Percentiles rank a stretch among this genome's conserved stretches.
Conservation (phyloP, 1,139 yeast species). For the Citeromyces siamensis region DNA sequence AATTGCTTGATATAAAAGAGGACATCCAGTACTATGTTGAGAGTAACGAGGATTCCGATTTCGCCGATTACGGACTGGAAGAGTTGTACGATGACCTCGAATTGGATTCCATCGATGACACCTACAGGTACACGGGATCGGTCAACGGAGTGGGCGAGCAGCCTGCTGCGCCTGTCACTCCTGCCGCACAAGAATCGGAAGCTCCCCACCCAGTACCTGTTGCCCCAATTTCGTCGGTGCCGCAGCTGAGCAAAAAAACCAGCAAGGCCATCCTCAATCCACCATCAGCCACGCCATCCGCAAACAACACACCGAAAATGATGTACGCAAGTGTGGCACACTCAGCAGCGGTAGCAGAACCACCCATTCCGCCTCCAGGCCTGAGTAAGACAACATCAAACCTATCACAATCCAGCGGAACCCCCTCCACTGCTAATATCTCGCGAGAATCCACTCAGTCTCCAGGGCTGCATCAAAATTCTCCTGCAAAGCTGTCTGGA, state of each 20-base stretch:
- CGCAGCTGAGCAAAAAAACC: not conserved
- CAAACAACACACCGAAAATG: constrained; percentile 17
- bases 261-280: constrained; percentile 11
- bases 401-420: not conserved
- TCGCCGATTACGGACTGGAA: constrained; percentile 69
- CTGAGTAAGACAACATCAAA: constrained; percentile 5
- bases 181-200: constrained; percentile 5
- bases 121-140: constrained; percentile 26
- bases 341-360: constrained; percentile 10
- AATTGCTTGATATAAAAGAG: constrained; percentile 70
- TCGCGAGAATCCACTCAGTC: constrained; percentile 4
- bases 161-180: constrained; percentile 8
- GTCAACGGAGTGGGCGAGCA: constrained; percentile 22
- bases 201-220: constrained; percentile 5
- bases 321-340: constrained; percentile 19
- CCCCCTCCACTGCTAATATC: not conserved
- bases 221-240: constrained; percentile 6
- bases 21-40: constrained; percentile 93
- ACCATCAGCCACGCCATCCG: constrained; percentile 10
- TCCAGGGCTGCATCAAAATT: constrained; percentile 9
- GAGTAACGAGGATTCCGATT: constrained; percentile 91
- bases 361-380: constrained; percentile 8
- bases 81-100: constrained; percentile 85
- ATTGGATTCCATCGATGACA: constrained; percentile 54
- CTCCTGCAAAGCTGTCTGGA: constrained; percentile 25